Evolutionary conservation across 1,284 basidiomycete genomes (phyloP).

Genomic region (Xanthoconium separans): DNA sequence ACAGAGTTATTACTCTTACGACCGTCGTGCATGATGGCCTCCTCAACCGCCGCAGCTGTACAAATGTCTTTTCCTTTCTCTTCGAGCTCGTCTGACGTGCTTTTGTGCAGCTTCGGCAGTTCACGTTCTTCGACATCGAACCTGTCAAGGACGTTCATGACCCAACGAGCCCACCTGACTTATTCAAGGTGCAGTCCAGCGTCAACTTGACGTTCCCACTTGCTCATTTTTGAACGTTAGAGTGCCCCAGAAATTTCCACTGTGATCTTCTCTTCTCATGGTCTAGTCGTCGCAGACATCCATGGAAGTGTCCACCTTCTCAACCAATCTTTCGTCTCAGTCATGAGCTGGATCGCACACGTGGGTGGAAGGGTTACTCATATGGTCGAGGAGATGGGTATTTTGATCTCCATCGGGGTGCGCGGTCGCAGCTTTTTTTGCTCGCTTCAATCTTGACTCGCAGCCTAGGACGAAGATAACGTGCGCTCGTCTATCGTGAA

Average conservation of each 20-base stretch:
- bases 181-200: slow-evolving; percentile 61
- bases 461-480: slow-evolving; percentile 71
- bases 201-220: not conserved
- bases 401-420: slow-evolving; percentile 85
- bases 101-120: slow-evolving; percentile 70
- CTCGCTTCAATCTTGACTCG: slow-evolving; percentile 10
- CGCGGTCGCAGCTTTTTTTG: slow-evolving; percentile 30
- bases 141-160: slow-evolving; percentile 82
- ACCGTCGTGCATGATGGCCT: slow-evolving; percentile 6
- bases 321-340: slow-evolving; percentile 71
- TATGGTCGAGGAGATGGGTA: slow-evolving; percentile 75
- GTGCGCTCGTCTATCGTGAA: slow-evolving; percentile 79
- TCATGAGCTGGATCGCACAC: slow-evolving; percentile 78
- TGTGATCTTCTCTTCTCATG: slow-evolving; percentile 57
- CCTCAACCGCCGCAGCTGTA: slow-evolving; percentile 18
- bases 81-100: slow-evolving; percentile 7
- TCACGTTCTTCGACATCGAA: slow-evolving; percentile 76
- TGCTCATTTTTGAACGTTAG: slow-evolving; percentile 34
- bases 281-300: slow-evolving; percentile 76
- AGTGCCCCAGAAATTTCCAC: slow-evolving; percentile 72
- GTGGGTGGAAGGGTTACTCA: slow-evolving; percentile 77
- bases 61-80: not conserved
- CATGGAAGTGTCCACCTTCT: slow-evolving; percentile 79
- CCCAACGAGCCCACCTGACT: slow-evolving; percentile 67
- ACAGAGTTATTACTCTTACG: too few species aligned